A percentile compares a stretch with the other conserved stretches of the same genome.
Evolutionary conservation across 2,329 filamentous ascomycete species (phyloP).

Genomic region (Zelopaecilomyces penicillatus): DNA sequence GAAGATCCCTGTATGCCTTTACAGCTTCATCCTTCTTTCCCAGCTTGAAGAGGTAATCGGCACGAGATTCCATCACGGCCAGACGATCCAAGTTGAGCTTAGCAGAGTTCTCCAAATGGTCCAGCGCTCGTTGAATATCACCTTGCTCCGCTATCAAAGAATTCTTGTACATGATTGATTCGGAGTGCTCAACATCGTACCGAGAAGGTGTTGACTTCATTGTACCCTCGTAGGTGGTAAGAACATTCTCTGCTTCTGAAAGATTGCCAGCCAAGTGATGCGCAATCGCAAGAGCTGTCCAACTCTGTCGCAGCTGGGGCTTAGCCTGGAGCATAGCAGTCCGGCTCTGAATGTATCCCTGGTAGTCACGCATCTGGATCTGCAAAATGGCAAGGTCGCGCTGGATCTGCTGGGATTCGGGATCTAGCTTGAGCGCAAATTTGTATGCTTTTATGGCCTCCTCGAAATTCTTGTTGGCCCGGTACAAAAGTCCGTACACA

Average conservation of each 20-base stretch:
- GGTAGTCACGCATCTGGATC: conserved; percentile 92
- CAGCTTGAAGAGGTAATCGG: conserved; percentile 74
- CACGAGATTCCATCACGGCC: conserved; percentile 76
- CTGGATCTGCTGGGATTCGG: conserved; percentile 90
- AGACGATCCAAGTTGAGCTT: conserved; percentile 77
- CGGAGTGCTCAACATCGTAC: conserved; percentile 83
- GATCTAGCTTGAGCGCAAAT: conserved; percentile 85
- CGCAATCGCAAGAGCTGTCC: conserved; percentile 94
- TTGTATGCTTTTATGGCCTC: conserved; percentile 99
- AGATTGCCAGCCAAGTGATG: conserved; percentile 85
- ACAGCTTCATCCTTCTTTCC: conserved; percentile 71
- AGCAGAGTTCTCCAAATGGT: conserved; percentile 71
- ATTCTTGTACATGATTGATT: conserved; percentile 93
- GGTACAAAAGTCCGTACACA: conserved; percentile 91
- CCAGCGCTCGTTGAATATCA: conserved; percentile 71
- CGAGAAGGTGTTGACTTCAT: conserved; percentile 71
- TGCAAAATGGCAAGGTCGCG: conserved; percentile 88
- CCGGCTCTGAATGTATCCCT: conserved; percentile 85
- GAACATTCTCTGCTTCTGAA: conserved; percentile 76
- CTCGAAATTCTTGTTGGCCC: conserved; percentile 93
- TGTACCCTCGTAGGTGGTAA: conserved; percentile 89
- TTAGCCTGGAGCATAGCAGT: conserved; percentile 79
- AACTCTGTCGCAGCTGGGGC: conserved; percentile 78
- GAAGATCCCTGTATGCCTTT: conserved; percentile 68
- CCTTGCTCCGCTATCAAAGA: conserved; percentile 84